These are phyloP conservation scores for Fusarium virguliforme DNA, from an alignment of 2,329 filamentous ascomycete species.

Conservation along the genomic window DNA sequence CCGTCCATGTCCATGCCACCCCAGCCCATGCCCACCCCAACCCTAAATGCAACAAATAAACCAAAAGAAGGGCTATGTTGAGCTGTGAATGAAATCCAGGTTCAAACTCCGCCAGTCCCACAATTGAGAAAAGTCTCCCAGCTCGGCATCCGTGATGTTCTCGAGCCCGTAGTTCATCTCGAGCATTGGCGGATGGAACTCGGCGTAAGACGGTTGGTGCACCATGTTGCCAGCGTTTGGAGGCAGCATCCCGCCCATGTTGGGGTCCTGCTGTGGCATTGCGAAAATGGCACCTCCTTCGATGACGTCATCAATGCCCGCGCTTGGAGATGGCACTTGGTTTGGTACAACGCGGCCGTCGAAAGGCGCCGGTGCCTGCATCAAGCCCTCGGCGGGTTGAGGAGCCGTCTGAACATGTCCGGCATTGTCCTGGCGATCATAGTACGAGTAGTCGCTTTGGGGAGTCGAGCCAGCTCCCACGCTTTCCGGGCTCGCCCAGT, in stretches of 20 bases:
- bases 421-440: constrained; percentile 28
- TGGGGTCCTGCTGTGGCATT: constrained; percentile 26
- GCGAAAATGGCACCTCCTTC: constrained; percentile 26
- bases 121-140: constrained; percentile 45
- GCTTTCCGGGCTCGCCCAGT: constrained; percentile 30
- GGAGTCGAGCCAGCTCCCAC: constrained; percentile 34
- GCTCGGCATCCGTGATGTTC: constrained; percentile 42
- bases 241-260: constrained; percentile 25
- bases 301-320: constrained; percentile 35
- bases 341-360: background rate
- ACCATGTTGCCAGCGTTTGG: background rate
- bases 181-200: constrained; percentile 29
- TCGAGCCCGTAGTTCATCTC: constrained; percentile 35
- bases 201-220: constrained; percentile 19
- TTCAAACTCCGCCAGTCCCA: constrained; percentile 49
- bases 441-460: constrained; percentile 30
- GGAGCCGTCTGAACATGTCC: constrained; percentile 7
- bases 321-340: constrained; percentile 37
- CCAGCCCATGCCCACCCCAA: background rate
- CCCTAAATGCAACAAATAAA: constrained; percentile 7
- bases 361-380: constrained; percentile 12
- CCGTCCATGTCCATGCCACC: constrained; percentile 27
- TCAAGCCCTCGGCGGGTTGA: constrained; percentile 4
- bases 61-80: constrained; percentile 20
- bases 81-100: constrained; percentile 46